Percentiles rank a stretch among this genome's conserved stretches.
Conservation (phyloP, 768 basidiomycete genomes). For the button mushroom (Agaricus bisporus) region DNA sequence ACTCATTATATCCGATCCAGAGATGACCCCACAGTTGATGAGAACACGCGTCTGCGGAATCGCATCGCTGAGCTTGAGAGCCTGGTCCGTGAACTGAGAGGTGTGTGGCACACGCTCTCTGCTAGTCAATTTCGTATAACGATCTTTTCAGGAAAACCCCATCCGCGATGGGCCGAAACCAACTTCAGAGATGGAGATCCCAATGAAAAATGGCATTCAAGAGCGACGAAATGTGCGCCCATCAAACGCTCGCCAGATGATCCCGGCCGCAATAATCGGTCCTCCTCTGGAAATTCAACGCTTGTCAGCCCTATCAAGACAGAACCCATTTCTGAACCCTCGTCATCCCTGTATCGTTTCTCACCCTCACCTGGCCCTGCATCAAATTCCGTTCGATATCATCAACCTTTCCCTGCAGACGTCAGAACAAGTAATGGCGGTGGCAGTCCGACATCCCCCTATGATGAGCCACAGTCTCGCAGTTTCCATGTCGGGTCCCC, state of each 20-base stretch:
- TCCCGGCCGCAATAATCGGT: conserved; percentile 12
- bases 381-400: conserved; percentile 38
- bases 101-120: conserved; percentile 27
- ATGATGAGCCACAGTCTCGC: conserved; percentile 21
- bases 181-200: conserved; percentile 77
- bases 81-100: conserved; percentile 82
- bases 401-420: conserved; percentile 35
- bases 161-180: conserved; percentile 80
- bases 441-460: conserved; percentile 9
- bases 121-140: not conserved
- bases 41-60: conserved; percentile 78
- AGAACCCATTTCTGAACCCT: conserved; percentile 47
- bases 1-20: conserved; percentile 28
- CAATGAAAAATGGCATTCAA: conserved; percentile 82
- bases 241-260: conserved; percentile 22
- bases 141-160: conserved; percentile 61
- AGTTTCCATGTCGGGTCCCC: conserved; percentile 16
- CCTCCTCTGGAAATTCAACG: conserved; percentile 29
- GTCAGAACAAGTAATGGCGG: conserved; percentile 23
- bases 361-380: conserved; percentile 51
- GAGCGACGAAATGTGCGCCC: conserved; percentile 63
- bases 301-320: conserved; percentile 64
- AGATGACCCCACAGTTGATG: conserved; percentile 84
- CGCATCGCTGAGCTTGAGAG: conserved; percentile 92
- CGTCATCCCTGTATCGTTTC: conserved; percentile 61